phyloP scores from a whole-genome alignment of 2,329 filamentous ascomycete genomes.

The Amesomyces nigricolor region DNA sequence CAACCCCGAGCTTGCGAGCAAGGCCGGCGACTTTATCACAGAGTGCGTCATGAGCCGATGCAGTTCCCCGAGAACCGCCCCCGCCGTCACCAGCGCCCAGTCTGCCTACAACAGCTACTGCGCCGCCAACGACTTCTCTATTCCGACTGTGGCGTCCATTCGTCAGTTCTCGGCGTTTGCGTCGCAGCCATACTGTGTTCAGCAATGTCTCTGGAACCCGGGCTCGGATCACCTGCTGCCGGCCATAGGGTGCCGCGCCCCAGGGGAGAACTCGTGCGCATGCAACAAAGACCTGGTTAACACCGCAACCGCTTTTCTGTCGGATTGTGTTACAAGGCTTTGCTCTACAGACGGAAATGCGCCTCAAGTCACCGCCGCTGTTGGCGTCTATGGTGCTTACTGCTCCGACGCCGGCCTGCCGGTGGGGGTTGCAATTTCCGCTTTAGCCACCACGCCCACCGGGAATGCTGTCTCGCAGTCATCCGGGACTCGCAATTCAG shows the following conservation, averaged over 20 bases:
- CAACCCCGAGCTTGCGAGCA: constrained; percentile 5
- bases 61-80: not conserved
- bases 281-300: not conserved
- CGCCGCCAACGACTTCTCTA: constrained; percentile 1
- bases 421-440: not conserved
- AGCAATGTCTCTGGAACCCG: constrained; percentile 8
- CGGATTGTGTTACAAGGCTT: constrained; percentile 4
- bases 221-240: constrained; percentile 5
- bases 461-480: too few relatives aligned
- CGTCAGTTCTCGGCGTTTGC: not conserved
- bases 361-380: not conserved
- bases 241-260: constrained; percentile 6
- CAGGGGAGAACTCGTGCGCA: constrained; percentile 11
- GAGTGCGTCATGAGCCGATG: constrained; percentile 6
- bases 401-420: constrained; percentile 7
- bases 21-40: constrained; percentile 5
- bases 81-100: constrained; percentile 1
- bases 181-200: constrained; percentile 1
- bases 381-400: constrained; percentile 1
- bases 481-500: not conserved
- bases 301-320: constrained; percentile 1
- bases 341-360: not conserved
- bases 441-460: too few relatives aligned
- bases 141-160: constrained; percentile 12
- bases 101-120: constrained; percentile 12